Conservation (phyloP, 192 early-diverging fungal species). For the Backusella parvicylindrica region DNA sequence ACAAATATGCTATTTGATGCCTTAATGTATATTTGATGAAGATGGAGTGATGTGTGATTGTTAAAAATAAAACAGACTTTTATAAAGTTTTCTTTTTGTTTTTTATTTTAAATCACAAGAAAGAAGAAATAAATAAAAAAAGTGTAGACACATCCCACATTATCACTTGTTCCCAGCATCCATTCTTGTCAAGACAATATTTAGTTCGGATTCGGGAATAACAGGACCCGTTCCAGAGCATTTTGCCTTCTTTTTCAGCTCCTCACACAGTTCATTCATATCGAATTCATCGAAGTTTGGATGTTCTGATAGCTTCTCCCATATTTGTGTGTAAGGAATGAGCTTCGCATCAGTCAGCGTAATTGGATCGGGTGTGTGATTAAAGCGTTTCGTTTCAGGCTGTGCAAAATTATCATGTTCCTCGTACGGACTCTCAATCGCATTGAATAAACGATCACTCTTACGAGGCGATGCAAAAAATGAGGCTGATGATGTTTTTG, state of each 20-base stretch:
- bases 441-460: background rate
- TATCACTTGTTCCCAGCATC: background rate
- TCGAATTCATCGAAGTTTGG: constrained; percentile 56
- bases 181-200: constrained; percentile 11
- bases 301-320: constrained; percentile 54
- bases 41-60: too few species aligned
- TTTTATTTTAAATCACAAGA: background rate
- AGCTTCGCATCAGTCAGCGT: constrained; percentile 21
- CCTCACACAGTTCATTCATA: constrained; percentile 45
- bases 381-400: constrained; percentile 10
- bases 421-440: background rate
- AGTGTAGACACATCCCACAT: too few species aligned
- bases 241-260: constrained; percentile 52
- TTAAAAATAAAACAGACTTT: background rate
- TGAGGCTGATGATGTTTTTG: background rate
- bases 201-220: constrained; percentile 40
- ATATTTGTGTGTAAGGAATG: constrained; percentile 45
- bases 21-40: too few species aligned
- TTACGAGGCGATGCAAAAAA: background rate
- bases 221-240: constrained; percentile 58
- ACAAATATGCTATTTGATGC: too few species aligned
- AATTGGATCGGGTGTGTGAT: constrained; percentile 9
- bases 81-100: background rate
- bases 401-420: constrained; percentile 5
- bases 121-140: too few species aligned